phyloP scores from a whole-genome alignment of 129 eudicot species.

The Tagetes erecta region DNA sequence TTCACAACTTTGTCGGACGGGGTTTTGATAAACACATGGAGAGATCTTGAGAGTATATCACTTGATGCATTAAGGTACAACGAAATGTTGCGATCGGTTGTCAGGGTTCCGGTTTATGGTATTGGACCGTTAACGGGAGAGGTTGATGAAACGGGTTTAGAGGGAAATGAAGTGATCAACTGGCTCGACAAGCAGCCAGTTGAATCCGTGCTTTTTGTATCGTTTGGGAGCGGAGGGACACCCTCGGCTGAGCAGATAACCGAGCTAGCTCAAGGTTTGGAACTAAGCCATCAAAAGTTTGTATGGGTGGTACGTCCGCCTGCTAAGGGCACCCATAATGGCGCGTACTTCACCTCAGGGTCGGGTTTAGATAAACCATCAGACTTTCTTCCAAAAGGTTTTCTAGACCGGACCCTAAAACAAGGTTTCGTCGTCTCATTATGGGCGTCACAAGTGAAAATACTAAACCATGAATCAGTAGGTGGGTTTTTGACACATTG shows the following conservation, averaged over 20 bases:
- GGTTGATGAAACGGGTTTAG: constrained; percentile 20
- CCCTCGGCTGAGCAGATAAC: constrained; percentile 33
- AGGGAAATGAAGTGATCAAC: constrained; percentile 22
- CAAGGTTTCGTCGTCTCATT: constrained; percentile 35
- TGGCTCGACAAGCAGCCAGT: constrained; percentile 61
- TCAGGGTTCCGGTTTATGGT: constrained; percentile 55
- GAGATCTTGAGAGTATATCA: constrained; percentile 42
- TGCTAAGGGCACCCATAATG: not conserved
- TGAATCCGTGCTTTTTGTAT: constrained; percentile 51
- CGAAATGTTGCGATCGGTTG: constrained; percentile 20
- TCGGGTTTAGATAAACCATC: not conserved
- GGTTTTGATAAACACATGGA: constrained; percentile 58
- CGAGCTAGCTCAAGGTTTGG: constrained; percentile 56
- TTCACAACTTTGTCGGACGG: constrained; percentile 41
- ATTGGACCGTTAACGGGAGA: constrained; percentile 56
- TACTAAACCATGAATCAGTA: constrained; percentile 39
- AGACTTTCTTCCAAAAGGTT: constrained; percentile 50
- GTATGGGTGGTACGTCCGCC: constrained; percentile 54
- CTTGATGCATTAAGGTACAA: constrained; percentile 35
- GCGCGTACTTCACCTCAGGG: constrained; percentile 19
- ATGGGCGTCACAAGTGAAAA: constrained; percentile 54
- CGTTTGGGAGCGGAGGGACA: constrained; percentile 55
- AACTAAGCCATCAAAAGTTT: constrained; percentile 45
- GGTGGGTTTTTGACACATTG: constrained; percentile 58
- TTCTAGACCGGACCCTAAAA: constrained; percentile 25